These are phyloP conservation scores for Solanum raphanifolium DNA, from an alignment of 257 asterid genomes.

Conservation along the genomic window DNA sequence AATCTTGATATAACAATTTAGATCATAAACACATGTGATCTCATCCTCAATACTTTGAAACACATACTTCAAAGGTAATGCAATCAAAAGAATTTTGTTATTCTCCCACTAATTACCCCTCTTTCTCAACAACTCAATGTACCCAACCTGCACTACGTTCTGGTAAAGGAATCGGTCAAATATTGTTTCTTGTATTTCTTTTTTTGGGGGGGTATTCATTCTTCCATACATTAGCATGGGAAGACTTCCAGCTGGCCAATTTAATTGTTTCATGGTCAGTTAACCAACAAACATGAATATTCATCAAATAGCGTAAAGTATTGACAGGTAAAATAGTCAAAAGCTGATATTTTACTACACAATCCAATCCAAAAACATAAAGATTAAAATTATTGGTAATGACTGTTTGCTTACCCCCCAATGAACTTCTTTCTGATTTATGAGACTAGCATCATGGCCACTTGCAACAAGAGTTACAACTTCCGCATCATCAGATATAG, in stretches of 20 bases:
- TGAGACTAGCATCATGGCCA: constrained; percentile 73
- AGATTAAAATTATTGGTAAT: not conserved
- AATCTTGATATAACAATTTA: not conserved
- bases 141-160: not conserved
- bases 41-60: not conserved
- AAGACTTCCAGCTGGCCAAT: not conserved
- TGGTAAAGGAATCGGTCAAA: not conserved
- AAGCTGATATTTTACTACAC: not conserved
- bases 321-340: not conserved
- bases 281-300: not conserved
- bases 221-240: not conserved
- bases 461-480: constrained; percentile 72
- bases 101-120: not conserved
- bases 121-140: not conserved
- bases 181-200: not conserved
- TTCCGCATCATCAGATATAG: constrained; percentile 85
- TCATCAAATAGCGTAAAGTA: not conserved
- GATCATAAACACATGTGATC: not conserved
- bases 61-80: not conserved
- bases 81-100: not conserved
- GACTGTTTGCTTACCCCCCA: constrained; percentile 77
- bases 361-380: not conserved
- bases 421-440: constrained; percentile 87
- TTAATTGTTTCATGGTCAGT: not conserved
- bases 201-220: not conserved